A percentile compares a stretch with the other conserved stretches of the same genome.
These are phyloP conservation scores for Blastobotrys malaysiensis DNA, from an alignment of 1,139 yeast genomes.

Conservation along the genomic window DNA sequence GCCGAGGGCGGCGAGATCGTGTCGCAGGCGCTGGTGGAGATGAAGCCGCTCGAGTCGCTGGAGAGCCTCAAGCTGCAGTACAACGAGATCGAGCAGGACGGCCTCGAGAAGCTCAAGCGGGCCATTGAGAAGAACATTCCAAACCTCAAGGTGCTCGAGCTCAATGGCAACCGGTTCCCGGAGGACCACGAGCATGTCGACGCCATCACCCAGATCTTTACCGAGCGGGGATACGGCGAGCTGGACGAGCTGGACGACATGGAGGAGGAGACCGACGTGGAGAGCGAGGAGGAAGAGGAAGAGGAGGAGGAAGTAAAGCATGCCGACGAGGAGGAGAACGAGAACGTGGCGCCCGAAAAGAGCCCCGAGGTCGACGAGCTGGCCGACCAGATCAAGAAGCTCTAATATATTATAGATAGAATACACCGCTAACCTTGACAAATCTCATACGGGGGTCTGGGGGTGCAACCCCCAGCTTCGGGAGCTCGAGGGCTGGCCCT, in stretches of 20 bases:
- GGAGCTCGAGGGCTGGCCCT: too few species aligned
- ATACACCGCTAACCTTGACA: neutral
- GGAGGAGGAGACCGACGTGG: slow-evolving; percentile 85
- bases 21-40: slow-evolving; percentile 37
- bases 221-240: slow-evolving; percentile 70
- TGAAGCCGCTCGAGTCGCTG: slow-evolving; percentile 35
- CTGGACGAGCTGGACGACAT: slow-evolving; percentile 89
- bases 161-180: slow-evolving; percentile 86
- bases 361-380: slow-evolving; percentile 52
- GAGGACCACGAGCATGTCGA: slow-evolving; percentile 65
- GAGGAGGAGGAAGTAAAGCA: slow-evolving; percentile 64
- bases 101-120: slow-evolving; percentile 52
- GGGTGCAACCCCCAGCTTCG: too few species aligned
- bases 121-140: slow-evolving; percentile 55
- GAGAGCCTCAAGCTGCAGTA: slow-evolving; percentile 71
- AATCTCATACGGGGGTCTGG: too few species aligned
- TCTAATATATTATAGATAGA: slow-evolving; percentile 7
- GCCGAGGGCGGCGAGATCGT: slow-evolving; percentile 59
- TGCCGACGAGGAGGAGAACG: slow-evolving; percentile 46
- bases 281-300: slow-evolving; percentile 68
- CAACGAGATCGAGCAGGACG: slow-evolving; percentile 72
- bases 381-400: slow-evolving; percentile 48
- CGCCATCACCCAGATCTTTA: slow-evolving; percentile 56
- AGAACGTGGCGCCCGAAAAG: slow-evolving; percentile 33
- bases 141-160: slow-evolving; percentile 59